Conservation (phyloP, 257 asterid species). For the Jacaranda copaia region DNA sequence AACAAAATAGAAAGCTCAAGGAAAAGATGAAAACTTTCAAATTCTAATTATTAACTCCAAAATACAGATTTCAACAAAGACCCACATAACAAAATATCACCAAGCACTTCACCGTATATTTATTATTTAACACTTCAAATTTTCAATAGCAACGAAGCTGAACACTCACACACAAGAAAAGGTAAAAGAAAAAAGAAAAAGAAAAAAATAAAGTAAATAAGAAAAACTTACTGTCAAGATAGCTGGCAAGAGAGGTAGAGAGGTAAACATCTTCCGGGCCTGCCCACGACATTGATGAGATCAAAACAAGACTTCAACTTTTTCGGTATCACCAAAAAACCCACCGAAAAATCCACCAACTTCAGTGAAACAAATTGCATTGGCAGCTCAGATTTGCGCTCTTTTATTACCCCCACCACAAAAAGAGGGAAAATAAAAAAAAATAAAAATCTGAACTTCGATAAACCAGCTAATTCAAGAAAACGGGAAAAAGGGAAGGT, state of each 20-base stretch:
- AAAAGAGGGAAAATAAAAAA: neutral
- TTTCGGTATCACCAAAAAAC: slow-evolving; percentile 55
- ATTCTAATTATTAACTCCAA: neutral
- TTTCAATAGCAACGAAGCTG: neutral
- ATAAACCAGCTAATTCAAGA: slow-evolving; percentile 33
- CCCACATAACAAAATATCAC: neutral
- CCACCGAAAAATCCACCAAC: slow-evolving; percentile 46
- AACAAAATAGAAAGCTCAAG: neutral
- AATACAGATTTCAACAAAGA: slow-evolving; percentile 11
- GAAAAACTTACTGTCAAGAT: slow-evolving; percentile 85
- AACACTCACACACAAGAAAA: neutral
- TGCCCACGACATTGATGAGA: slow-evolving; percentile 90
- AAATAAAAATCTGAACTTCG: slow-evolving; percentile 8
- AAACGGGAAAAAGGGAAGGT: slow-evolving; percentile 14
- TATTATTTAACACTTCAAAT: neutral
- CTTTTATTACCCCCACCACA: neutral
- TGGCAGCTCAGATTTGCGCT: slow-evolving; percentile 47
- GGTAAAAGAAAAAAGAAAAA: too few species aligned
- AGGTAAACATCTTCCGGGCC: slow-evolving; percentile 92
- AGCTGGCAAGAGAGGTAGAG: slow-evolving; percentile 98
- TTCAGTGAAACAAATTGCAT: slow-evolving; percentile 55
- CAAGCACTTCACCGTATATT: slow-evolving; percentile 18
- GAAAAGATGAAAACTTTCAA: neutral
- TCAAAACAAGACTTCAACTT: slow-evolving; percentile 43
- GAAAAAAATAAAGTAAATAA: neutral